Base-by-base conservation (phyloP, 192 early-diverging fungal species). In the Coemansia sp. region DNA sequence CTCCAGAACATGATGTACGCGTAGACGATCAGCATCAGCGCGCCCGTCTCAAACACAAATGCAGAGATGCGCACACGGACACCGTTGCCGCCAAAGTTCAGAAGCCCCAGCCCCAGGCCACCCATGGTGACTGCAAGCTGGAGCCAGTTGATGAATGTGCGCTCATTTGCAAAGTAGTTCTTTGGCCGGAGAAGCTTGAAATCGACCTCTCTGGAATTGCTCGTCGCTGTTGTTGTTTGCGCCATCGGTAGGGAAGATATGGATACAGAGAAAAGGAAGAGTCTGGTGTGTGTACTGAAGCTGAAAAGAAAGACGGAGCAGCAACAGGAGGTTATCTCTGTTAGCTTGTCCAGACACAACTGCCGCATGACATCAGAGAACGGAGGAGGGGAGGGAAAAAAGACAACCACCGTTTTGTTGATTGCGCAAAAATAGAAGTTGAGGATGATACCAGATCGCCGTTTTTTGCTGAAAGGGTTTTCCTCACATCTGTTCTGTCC, bases 91-190 rank as follows among this genome's bases (percentile, higher is more conserved):
- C 87, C 88, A 75, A 89, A 89, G 66, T 87, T 91, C 29, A 88
- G 62, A 28, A 91, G 74, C 62, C 82, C 87, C 64, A 89, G 69
- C 9, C 85, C 89, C 31, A 89, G 83, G 13, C 82, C 83, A 23
- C 86, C 85, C 33, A 89, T 74, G 22, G 87, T 66, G 47, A 85
- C 81, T 23, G 87, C 84, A 56, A 92, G 84, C 57, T 86, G 89
- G 50, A 91, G 76, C 91, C 91, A 94, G 40, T 84, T 74, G 70
- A 94, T 83, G 59, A 91, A 92, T 1, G 93, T 94, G 54, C 93
- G 84, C 77, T 94, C 93, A 74, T 95, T 95, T 33, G 92, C 89
- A 76, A 95, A 94, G 73, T 91, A 92, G 50, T 87, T 84, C 60
- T 95, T 95, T 17, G 86, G 84, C 31, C 74, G 65, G 29, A 82